Conservation (phyloP, 2,329 filamentous ascomycete species). For the Ambrosiella cleistominuta region DNA sequence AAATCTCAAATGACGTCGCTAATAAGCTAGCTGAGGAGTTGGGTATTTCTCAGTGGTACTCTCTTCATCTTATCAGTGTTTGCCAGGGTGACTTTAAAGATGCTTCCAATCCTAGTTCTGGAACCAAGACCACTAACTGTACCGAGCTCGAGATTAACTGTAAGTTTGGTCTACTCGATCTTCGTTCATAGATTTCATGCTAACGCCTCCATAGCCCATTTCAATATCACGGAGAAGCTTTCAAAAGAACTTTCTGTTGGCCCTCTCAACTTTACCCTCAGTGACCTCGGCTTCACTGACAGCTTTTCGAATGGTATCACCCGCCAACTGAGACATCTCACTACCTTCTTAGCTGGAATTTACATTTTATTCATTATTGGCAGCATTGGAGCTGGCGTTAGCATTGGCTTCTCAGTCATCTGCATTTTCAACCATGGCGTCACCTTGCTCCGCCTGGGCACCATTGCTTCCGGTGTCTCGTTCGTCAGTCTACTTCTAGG, state of each 20-base stretch:
- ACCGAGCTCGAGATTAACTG: slow-evolving; percentile 23
- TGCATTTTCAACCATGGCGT: slow-evolving; percentile 4
- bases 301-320: slow-evolving; percentile 21
- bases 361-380: slow-evolving; percentile 32
- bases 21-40: slow-evolving; percentile 26
- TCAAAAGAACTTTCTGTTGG: slow-evolving; percentile 29
- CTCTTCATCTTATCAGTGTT: slow-evolving; percentile 29
- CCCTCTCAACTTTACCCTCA: slow-evolving; percentile 26
- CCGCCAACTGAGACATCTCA: slow-evolving; percentile 31
- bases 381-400: slow-evolving; percentile 24
- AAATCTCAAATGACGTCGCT: slow-evolving; percentile 22
- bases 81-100: slow-evolving; percentile 29
- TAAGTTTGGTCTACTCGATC: slow-evolving; percentile 17
- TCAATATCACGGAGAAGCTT: slow-evolving; percentile 32
- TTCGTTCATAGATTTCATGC: neutral
- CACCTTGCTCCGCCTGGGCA: slow-evolving; percentile 19
- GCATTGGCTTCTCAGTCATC: slow-evolving; percentile 20
- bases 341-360: slow-evolving; percentile 29
- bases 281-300: slow-evolving; percentile 28
- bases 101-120: slow-evolving; percentile 19
- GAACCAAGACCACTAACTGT: slow-evolving; percentile 28
- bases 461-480: slow-evolving; percentile 22
- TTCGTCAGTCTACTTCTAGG: slow-evolving; percentile 23
- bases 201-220: slow-evolving; percentile 16
- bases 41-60: slow-evolving; percentile 34